Base-by-base conservation (phyloP, 2,329 filamentous ascomycete genomes). In the Blastomyces parvus region DNA sequence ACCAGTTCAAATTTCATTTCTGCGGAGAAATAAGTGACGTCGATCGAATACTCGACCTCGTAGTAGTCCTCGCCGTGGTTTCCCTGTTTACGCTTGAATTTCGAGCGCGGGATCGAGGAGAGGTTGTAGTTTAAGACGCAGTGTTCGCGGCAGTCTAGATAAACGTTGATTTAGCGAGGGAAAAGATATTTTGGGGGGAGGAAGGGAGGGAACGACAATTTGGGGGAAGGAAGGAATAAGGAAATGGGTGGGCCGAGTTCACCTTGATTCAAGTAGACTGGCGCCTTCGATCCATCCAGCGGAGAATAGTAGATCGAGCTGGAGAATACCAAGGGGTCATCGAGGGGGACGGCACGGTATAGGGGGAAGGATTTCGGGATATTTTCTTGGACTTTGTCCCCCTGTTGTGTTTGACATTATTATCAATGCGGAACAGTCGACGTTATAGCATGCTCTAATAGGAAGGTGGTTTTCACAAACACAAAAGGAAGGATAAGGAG, bases 61-160 rank as follows among this genome's bases (percentile, higher is more conserved):
- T 59, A 59, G 8, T 59, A 59, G 42, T 59, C 58, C 3, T 48
- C 14, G 3, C 58, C 58, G 27, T 59, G 58, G 30, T 30, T n/a
- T 14, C 58, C 58, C 7, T 25, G 8, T 42, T 48, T 59, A 17
- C 58, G 58, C 58, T 59, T 59, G 58, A 59, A 59, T 36, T 59
- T 59, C 38, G 58, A 59, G 14, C 58, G 58, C 19, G 58, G 58
- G 17, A 59, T 59, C n/a, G 58, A 59, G 40, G 58, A 59, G 27
- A 59, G 58, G 8, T 59, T 59, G 58, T 59, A 59, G 42, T 59
- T 59, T 30, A 59, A 42, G 9, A 59, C 42, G 58, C 58, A 59
- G 25, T 59, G 58, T 59, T 59, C 58, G 17, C 58, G 58, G 58
- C 58, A 59, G 58, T 59, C 58, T 59, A 27, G 22, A 52, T 52